Evolutionary conservation across 495 filamentous ascomycete species (phyloP), one percentile per base, ranked within the genome.

Genomic region (Hypoxylon rickii): DNA sequence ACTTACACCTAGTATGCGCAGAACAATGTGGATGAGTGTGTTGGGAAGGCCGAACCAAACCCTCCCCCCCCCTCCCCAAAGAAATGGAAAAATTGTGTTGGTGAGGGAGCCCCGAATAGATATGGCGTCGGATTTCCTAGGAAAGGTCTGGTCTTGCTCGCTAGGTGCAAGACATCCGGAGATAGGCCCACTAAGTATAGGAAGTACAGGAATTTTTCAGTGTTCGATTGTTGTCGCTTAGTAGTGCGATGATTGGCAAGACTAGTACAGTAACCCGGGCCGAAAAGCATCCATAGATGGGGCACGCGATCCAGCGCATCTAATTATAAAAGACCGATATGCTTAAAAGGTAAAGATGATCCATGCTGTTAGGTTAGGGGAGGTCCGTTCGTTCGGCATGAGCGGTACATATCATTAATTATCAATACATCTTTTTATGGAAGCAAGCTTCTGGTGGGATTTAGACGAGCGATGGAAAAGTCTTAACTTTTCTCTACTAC

Each of bases 311-410:
- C 47, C 31, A 48, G 47, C 19, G 41, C 47, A 32, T 62, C 52
- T 62, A 62, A 56, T 48, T 52, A 62, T 62, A 57, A 62, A 57
- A 52, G 52, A 62, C 58, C 58, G 52, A 57, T 31, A 19, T n/a
- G 37, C 42, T 18, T 52, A 44, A 21, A 29, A 5, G 48, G 58
- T 15, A 53, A 62, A 44, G 58, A 62, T 62, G 22, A 12, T 53
- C 58, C 37, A 36, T 51, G 21, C 15, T 38, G 20, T 36, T 15
- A 49, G 36, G 48, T 43, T 37, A 53, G 44, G 52, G 43, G 11
- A n/a, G n/a, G n/a, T n/a, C n/a, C n/a, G n/a, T n/a, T n/a, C n/a
- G n/a, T n/a, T n/a, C n/a, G n/a, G n/a, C n/a, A n/a, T n/a, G n/a
- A n/a, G n/a, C n/a, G n/a, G n/a, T n/a, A n/a, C 4, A 29, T 29